Conservation (phyloP, 495 filamentous ascomycete species). For the Neurospora discreta region DNA sequence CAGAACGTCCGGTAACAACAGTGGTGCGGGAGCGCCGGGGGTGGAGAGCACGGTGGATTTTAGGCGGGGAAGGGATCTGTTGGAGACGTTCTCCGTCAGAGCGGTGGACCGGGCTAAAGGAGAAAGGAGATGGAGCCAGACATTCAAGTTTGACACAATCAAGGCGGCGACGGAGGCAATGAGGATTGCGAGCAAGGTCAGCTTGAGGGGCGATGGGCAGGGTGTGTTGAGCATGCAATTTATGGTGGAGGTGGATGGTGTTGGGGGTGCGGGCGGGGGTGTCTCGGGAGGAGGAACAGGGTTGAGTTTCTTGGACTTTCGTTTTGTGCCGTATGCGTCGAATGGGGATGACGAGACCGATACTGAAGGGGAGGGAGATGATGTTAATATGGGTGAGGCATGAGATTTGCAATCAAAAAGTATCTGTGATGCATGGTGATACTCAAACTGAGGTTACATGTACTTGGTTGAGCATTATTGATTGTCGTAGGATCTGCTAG, state of each 20-base stretch:
- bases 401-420: not conserved
- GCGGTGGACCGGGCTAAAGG: constrained; percentile 5
- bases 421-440: not conserved
- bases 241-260: constrained; percentile 72
- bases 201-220: constrained; percentile 72
- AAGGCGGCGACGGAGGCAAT: constrained; percentile 77
- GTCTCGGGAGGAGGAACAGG: not conserved
- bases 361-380: constrained; percentile 9
- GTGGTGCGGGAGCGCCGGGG: constrained; percentile 38
- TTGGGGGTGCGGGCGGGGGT: not conserved
- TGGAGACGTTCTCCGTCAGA: constrained; percentile 65
- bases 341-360: constrained; percentile 27
- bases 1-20: constrained; percentile 30
- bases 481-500: not conserved
- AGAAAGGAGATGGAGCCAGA: constrained; percentile 34
- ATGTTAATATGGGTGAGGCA: constrained; percentile 7
- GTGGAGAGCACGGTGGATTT: constrained; percentile 78
- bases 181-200: constrained; percentile 84
- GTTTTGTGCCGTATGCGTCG: constrained; percentile 38
- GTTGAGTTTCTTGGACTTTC: constrained; percentile 36
- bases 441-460: not conserved
- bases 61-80: constrained; percentile 55
- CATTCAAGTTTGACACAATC: constrained; percentile 76
- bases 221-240: constrained; percentile 93
- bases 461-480: not conserved